Conservation (phyloP, 805 yeast genomes). For the Saccharomyces mikatae region DNA sequence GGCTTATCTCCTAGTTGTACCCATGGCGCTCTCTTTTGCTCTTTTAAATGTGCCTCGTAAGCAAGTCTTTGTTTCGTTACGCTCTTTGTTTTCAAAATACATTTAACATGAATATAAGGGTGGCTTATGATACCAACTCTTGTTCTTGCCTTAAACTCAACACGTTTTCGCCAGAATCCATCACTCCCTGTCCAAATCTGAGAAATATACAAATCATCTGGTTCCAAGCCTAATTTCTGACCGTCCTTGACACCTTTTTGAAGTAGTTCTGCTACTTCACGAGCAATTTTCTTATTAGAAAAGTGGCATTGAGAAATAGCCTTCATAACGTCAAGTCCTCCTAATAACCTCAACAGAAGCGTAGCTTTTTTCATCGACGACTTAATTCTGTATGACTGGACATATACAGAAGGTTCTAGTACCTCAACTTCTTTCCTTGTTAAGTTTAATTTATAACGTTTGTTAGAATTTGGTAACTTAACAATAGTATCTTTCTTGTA, state of each 20-base stretch:
- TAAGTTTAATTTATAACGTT: conserved; percentile 48
- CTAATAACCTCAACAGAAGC: conserved; percentile 64
- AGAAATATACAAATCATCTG: conserved; percentile 58
- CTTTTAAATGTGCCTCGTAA: conserved; percentile 48
- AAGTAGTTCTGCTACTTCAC: conserved; percentile 69
- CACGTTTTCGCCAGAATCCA: conserved; percentile 60
- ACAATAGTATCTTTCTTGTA: conserved; percentile 57
- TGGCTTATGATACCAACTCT: conserved; percentile 73
- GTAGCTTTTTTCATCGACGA: conserved; percentile 87
- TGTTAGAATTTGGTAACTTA: conserved; percentile 33
- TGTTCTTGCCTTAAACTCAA: conserved; percentile 86
- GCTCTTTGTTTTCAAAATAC: conserved; percentile 55
- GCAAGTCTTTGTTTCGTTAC: conserved; percentile 54
- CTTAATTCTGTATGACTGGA: conserved; percentile 73
- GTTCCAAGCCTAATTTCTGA: conserved; percentile 46
- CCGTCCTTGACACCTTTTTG: conserved; percentile 68
- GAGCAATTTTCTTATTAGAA: conserved; percentile 66
- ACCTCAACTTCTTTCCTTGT: conserved; percentile 60
- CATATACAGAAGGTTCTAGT: conserved; percentile 81
- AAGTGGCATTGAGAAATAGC: conserved; percentile 93
- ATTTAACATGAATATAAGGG: conserved; percentile 72
- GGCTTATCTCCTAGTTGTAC: conserved; percentile 38
- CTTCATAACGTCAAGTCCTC: conserved; percentile 58
- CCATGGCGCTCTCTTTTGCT: conserved; percentile 45
- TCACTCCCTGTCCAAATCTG: conserved; percentile 92